Percentiles rank a stretch among this genome's conserved stretches.
phyloP scores from a whole-genome alignment of 495 filamentous ascomycete genomes.

The Aspergillus bridgeri region DNA sequence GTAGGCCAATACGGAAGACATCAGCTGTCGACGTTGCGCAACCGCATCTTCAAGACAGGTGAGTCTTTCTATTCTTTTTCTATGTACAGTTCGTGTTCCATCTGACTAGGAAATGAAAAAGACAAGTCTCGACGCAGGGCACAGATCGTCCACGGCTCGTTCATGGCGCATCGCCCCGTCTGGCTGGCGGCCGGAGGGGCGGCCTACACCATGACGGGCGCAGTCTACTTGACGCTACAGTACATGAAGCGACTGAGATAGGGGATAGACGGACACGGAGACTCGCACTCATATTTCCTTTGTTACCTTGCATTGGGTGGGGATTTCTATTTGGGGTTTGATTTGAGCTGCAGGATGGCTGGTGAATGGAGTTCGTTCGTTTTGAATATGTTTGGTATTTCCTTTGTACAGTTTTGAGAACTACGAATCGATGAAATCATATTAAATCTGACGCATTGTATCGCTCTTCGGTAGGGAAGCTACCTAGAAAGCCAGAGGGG shows the following conservation, averaged over 20 bases:
- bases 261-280: not conserved
- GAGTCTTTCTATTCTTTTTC: not conserved
- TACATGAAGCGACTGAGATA: conserved; percentile 32
- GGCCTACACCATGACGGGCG: conserved; percentile 38
- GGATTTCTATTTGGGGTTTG: not conserved
- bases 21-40: conserved; percentile 16
- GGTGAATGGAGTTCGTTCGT: conserved; percentile 1
- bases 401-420: too few species aligned
- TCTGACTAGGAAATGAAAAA: conserved; percentile 5
- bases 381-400: not conserved
- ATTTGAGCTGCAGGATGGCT: not conserved
- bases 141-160: conserved; percentile 34
- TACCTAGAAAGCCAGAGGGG: too few species aligned
- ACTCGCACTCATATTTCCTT: not conserved
- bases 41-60: conserved; percentile 23
- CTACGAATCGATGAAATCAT: too few species aligned
- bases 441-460: too few species aligned
- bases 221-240: conserved; percentile 38
- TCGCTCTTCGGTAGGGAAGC: too few species aligned
- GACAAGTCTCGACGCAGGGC: conserved; percentile 31
- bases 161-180: conserved; percentile 39
- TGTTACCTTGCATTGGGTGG: not conserved
- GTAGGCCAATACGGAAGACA: conserved; percentile 19
- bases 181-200: conserved; percentile 40
- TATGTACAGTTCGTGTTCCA: too few species aligned